Base-by-base conservation (phyloP, 805 yeast genomes). In the Lachancea meyersii region DNA sequence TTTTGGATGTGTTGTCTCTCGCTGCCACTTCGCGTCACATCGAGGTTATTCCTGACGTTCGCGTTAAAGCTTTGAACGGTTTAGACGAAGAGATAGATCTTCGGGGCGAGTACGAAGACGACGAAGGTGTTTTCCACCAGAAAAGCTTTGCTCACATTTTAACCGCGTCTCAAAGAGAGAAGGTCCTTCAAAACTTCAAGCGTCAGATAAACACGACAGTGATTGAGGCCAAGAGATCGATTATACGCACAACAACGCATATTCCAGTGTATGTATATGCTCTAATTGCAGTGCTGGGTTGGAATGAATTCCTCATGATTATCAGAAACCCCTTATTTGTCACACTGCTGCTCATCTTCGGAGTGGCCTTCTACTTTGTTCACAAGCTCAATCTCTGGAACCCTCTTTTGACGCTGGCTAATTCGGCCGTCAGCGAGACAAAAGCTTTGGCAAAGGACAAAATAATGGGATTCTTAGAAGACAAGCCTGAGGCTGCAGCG, bases 291-390 rank as follows among this genome's bases (percentile, higher is more conserved):
- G 79, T 85, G 3, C 69, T 93, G 18, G 98, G 98, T 8, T 93
- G 96, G 96, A 89, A 89, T 62, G 97, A 93, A 69, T 82, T 93
- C 51, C 76, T 88, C 83, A 82, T 93, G 8, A 77, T 93, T 14
- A 57, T 93, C 34, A 75, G 94, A 49, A 89, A 86, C 58, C 97
- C 98, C 40, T 54, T 91, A n/a, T 75, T 84, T 52, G 79, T 89
- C 50, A 70, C 84, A 5, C 60, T 88, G 38, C 53, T 76, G 1
- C 58, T 89, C 34, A 39, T 87, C 9, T 35, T 72, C 1, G 75
- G 75, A 1, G 86, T 84, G 0, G 82, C 77, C 1, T 58, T 73
- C 1, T 86, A 82, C 58, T 73, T 84, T 39, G 72, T 87, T 46
- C 82, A 85, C 57, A 74, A 72, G 44, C 70, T 83, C 59, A 82